phyloP scores from a whole-genome alignment of 306 rosid genomes.

The Trichosanthes truncata region DNA sequence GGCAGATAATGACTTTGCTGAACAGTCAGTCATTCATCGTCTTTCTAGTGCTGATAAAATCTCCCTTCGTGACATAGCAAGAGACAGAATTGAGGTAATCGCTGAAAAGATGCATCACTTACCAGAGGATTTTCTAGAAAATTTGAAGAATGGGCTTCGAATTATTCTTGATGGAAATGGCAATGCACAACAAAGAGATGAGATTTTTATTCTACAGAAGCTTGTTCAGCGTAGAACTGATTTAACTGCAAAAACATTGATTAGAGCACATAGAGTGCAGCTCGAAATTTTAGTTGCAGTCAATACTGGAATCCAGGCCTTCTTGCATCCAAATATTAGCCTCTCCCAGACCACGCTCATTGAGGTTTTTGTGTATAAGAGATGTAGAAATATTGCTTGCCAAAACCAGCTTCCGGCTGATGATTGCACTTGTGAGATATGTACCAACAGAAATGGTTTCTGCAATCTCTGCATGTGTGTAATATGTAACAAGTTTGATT shows the following conservation, averaged over 20 bases:
- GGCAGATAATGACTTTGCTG: constrained; percentile 54
- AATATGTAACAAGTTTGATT: constrained; percentile 93
- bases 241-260: constrained; percentile 78
- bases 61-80: constrained; percentile 81
- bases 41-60: constrained; percentile 78
- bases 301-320: constrained; percentile 91
- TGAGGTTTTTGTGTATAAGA: constrained; percentile 78
- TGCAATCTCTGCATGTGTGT: constrained; percentile 99
- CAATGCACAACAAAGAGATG: constrained; percentile 76
- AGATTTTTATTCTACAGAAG: constrained; percentile 75
- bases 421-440: constrained; percentile 86
- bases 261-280: constrained; percentile 82
- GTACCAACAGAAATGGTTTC: constrained; percentile 78
- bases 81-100: constrained; percentile 72
- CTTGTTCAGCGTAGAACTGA: constrained; percentile 74
- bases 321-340: constrained; percentile 84
- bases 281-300: constrained; percentile 91
- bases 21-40: constrained; percentile 68
- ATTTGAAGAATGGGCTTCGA: constrained; percentile 66
- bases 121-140: constrained; percentile 75
- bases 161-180: constrained; percentile 81
- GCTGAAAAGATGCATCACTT: constrained; percentile 77
- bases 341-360: constrained; percentile 75
- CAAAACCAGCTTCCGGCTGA: constrained; percentile 91
- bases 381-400: constrained; percentile 94